phyloP scores from a whole-genome alignment of 2,329 filamentous ascomycete genomes.

The Thyridium curvatum region DNA sequence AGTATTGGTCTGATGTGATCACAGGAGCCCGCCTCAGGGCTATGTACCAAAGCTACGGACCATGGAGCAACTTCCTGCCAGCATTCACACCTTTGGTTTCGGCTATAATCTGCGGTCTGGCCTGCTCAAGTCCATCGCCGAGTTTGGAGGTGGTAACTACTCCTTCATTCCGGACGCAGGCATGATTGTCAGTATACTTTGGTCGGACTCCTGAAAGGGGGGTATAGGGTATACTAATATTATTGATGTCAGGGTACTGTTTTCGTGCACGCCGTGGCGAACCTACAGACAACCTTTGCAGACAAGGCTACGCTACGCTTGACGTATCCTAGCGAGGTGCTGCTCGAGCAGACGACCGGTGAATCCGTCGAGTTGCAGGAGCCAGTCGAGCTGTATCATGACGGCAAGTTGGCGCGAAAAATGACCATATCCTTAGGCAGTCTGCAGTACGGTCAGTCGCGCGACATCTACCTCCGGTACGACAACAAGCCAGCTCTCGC shows the following conservation, averaged over 20 bases:
- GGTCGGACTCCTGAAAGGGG: not conserved
- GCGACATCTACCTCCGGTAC: constrained; percentile 43
- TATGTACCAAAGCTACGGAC: constrained; percentile 47
- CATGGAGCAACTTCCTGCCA: constrained; percentile 31
- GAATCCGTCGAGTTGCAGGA: constrained; percentile 27
- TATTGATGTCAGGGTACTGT: constrained; percentile 42
- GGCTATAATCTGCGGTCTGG: constrained; percentile 43
- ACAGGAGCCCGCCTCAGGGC: constrained; percentile 40
- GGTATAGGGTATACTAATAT: constrained; percentile 3
- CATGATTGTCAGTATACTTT: constrained; percentile 41
- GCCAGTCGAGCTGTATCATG: constrained; percentile 11
- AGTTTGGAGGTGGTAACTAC: constrained; percentile 50
- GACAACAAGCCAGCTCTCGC: constrained; percentile 11
- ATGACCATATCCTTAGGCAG: constrained; percentile 40
- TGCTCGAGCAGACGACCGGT: constrained; percentile 32
- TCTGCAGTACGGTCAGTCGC: constrained; percentile 54
- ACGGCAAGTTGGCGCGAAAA: constrained; percentile 3
- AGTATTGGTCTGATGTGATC: not conserved
- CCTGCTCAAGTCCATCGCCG: constrained; percentile 53
- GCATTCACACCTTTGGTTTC: constrained; percentile 49
- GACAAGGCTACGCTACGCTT: constrained; percentile 37
- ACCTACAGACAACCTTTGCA: constrained; percentile 53
- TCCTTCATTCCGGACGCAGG: constrained; percentile 56
- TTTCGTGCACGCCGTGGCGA: constrained; percentile 56
- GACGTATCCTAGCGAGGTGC: constrained; percentile 25